phyloP scores from a whole-genome alignment of 2,329 filamentous ascomycete genomes.

The Fusarium sororula region DNA sequence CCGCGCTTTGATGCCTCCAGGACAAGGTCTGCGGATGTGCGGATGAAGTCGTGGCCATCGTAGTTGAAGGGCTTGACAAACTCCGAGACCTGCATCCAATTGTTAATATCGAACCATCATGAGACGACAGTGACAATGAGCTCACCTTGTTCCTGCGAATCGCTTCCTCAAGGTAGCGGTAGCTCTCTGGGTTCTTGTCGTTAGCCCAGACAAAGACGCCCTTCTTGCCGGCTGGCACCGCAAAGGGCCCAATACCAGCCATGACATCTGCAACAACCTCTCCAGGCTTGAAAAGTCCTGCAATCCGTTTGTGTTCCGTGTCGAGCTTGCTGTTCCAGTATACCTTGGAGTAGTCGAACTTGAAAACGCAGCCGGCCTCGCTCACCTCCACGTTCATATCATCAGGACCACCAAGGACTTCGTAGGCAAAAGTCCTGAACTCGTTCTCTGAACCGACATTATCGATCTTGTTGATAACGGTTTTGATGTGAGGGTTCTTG shows the following conservation, averaged over 20 bases:
- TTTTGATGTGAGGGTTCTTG: slow-evolving; percentile 84
- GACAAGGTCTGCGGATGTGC: slow-evolving; percentile 69
- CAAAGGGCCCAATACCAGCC: slow-evolving; percentile 96
- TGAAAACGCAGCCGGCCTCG: slow-evolving; percentile 86
- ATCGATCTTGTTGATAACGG: slow-evolving; percentile 96
- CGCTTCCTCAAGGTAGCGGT: slow-evolving; percentile 74
- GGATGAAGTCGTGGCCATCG: slow-evolving; percentile 86
- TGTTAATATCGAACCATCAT: slow-evolving; percentile 11
- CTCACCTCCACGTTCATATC: slow-evolving; percentile 85
- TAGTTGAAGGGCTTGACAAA: slow-evolving; percentile 84
- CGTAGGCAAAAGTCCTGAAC: slow-evolving; percentile 92
- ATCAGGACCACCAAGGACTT: slow-evolving; percentile 83
- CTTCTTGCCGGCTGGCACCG: slow-evolving; percentile 88
- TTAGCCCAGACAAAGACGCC: slow-evolving; percentile 95
- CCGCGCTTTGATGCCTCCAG: slow-evolving; percentile 59
- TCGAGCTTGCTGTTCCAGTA: slow-evolving; percentile 98
- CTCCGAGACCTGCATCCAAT: slow-evolving; percentile 58
- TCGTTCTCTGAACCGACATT: slow-evolving; percentile 85
- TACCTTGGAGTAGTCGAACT: slow-evolving; percentile 93
- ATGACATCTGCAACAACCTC: slow-evolving; percentile 96
- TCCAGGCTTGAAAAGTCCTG: slow-evolving; percentile 79
- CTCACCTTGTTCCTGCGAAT: slow-evolving; percentile 81
- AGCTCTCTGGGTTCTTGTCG: slow-evolving; percentile 93
- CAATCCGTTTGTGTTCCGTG: slow-evolving; percentile 85
- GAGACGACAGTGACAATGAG: not conserved